phyloP scores from a whole-genome alignment of 116 monocot species.

The Zostera marina region DNA sequence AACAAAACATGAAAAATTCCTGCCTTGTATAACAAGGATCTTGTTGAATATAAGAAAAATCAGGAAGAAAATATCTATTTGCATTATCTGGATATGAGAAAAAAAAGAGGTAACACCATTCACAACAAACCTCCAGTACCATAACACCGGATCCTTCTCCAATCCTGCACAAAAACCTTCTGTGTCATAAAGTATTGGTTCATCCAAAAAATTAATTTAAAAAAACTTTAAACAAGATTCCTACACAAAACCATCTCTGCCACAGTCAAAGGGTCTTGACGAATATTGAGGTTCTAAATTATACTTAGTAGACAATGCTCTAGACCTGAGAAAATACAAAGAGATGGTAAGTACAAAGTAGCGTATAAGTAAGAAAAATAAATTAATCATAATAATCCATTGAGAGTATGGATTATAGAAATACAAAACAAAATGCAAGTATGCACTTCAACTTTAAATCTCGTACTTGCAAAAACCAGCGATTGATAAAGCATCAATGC shows the following conservation, averaged over 20 bases:
- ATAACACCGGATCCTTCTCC: slow-evolving; percentile 88
- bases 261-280: slow-evolving; percentile 89
- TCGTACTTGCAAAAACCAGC: slow-evolving; percentile 85
- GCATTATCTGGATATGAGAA: background rate
- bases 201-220: background rate
- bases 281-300: slow-evolving; percentile 52
- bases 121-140: slow-evolving; percentile 70
- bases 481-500: slow-evolving; percentile 88
- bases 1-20: too few relatives aligned
- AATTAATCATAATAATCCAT: background rate
- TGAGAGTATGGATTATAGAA: background rate
- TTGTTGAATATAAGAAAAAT: background rate
- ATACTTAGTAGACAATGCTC: slow-evolving; percentile 79
- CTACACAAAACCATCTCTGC: slow-evolving; percentile 98
- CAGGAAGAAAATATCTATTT: background rate
- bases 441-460: background rate
- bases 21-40: too few relatives aligned
- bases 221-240: slow-evolving; percentile 4
- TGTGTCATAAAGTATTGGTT: slow-evolving; percentile 3
- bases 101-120: background rate
- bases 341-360: background rate
- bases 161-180: slow-evolving; percentile 33
- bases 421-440: background rate
- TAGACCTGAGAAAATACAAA: slow-evolving; percentile 28
- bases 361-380: background rate